These are phyloP conservation scores for Diospyros lotus DNA, from an alignment of 148 eudicot genomes.

Conservation along the genomic window DNA sequence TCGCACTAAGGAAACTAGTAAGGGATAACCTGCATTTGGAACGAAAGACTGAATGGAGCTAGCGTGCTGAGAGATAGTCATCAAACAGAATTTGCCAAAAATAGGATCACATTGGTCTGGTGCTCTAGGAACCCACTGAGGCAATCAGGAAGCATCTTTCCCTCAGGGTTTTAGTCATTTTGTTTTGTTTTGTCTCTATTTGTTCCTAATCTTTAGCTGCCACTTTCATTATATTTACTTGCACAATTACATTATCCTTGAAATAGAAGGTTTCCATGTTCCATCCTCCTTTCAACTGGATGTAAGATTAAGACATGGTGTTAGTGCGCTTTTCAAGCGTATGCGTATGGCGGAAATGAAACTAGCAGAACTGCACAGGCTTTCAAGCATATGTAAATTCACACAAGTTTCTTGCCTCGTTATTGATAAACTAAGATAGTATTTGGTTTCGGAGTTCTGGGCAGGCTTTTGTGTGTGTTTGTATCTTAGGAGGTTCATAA, in stretches of 20 bases:
- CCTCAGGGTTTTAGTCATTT: not conserved
- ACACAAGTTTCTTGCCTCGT: no score
- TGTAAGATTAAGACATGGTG: no score
- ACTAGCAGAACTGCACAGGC: no score
- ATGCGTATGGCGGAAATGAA: no score
- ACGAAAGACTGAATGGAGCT: not conserved
- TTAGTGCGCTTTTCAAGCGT: no score
- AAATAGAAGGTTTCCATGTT: not conserved
- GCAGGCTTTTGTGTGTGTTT: no score
- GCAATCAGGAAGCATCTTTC: not conserved
- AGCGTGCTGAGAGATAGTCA: not conserved
- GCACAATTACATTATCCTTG: not conserved
- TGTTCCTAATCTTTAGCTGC: not conserved
- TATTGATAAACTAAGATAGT: no score
- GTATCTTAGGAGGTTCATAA: no score
- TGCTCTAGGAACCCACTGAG: slow-evolving; percentile 7
- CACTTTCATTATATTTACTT: slow-evolving; percentile 2
- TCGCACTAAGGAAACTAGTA: slow-evolving; percentile 34
- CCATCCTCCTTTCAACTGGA: no score
- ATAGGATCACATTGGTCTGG: not conserved
- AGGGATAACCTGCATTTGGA: not conserved
- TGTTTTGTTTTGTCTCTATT: not conserved
- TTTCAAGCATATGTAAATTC: no score
- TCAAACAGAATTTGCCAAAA: not conserved
- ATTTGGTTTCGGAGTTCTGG: no score